Percentiles rank a stretch among this genome's conserved stretches.
Evolutionary conservation across 768 basidiomycete species (phyloP).

Genomic region (Lactifluus hygrophoroides): DNA sequence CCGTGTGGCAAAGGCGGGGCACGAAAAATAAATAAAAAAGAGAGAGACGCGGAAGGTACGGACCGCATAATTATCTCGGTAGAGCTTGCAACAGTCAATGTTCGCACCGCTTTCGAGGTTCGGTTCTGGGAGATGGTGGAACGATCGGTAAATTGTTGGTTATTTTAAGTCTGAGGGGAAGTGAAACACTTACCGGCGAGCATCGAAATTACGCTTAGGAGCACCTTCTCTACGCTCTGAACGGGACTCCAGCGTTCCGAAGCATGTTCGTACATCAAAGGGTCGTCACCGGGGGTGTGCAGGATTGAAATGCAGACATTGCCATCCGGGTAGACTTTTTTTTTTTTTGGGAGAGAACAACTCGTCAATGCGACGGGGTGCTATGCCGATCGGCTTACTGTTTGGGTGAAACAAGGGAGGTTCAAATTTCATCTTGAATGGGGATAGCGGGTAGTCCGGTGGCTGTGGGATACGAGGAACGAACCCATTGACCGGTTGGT

Average conservation of each 20-base stretch:
- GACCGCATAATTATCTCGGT: constrained; percentile 73
- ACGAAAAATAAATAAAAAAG: too few relatives aligned
- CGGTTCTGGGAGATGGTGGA: too few relatives aligned
- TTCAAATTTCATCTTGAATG: constrained; percentile 99
- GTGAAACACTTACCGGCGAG: constrained; percentile 62
- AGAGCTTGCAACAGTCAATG: constrained; percentile 95
- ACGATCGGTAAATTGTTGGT: too few relatives aligned
- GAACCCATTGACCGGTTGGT: not conserved
- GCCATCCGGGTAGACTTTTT: constrained; percentile 96
- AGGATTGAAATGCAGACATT: constrained; percentile 98
- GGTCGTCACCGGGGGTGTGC: constrained; percentile 88
- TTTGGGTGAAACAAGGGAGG: constrained; percentile 97
- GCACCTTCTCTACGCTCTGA: constrained; percentile 94
- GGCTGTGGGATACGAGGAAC: constrained; percentile 45
- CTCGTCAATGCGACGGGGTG: too few relatives aligned
- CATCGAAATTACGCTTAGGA: constrained; percentile 95
- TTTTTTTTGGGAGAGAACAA: not conserved
- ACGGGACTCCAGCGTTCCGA: constrained; percentile 99
- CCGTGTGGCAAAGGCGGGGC: too few relatives aligned
- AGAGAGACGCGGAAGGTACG: constrained; percentile 15
- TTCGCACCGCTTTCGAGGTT: constrained; percentile 97
- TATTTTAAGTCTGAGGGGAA: too few relatives aligned
- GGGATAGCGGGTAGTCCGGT: constrained; percentile 89
- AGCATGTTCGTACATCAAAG: constrained; percentile 89
- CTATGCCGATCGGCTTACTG: too few relatives aligned